phyloP scores from a whole-genome alignment of 371 early-diverging fungal genomes.

The Blakeslea trispora region DNA sequence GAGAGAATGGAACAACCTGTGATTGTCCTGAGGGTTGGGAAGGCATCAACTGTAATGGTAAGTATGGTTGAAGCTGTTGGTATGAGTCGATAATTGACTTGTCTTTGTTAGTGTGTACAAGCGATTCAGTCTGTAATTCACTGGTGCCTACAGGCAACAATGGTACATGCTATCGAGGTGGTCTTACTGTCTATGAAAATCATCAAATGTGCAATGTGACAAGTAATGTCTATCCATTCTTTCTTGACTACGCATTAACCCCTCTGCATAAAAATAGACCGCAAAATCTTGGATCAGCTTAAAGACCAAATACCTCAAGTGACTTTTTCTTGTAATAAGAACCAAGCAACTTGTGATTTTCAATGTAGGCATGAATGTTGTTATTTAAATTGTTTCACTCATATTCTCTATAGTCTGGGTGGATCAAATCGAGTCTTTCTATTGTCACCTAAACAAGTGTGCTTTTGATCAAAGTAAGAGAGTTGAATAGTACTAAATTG shows the following conservation, averaged over 20 bases:
- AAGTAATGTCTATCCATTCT: slow-evolving; percentile 69
- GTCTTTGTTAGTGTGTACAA: slow-evolving; percentile 83
- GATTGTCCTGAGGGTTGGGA: slow-evolving; percentile 88
- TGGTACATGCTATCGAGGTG: slow-evolving; percentile 84
- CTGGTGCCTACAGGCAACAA: slow-evolving; percentile 74
- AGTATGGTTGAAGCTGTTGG: too few relatives aligned
- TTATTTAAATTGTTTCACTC: background rate
- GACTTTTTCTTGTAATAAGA: slow-evolving; percentile 66
- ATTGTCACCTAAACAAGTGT: slow-evolving; percentile 71
- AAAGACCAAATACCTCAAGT: slow-evolving; percentile 68
- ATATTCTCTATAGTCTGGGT: slow-evolving; percentile 64
- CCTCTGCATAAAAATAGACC: too few relatives aligned
- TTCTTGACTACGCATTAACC: too few relatives aligned
- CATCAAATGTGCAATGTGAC: slow-evolving; percentile 89
- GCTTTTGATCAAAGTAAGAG: slow-evolving; percentile 34
- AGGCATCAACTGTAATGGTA: slow-evolving; percentile 92
- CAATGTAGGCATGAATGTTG: slow-evolving; percentile 54
- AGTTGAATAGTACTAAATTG: background rate
- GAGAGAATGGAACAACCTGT: slow-evolving; percentile 58
- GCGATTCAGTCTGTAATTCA: slow-evolving; percentile 74
- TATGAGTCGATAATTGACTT: too few relatives aligned
- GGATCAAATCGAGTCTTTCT: slow-evolving; percentile 76
- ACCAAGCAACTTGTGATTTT: slow-evolving; percentile 60
- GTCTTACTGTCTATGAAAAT: slow-evolving; percentile 75
- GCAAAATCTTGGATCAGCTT: slow-evolving; percentile 64